These are phyloP conservation scores for Candida ovalis DNA, from an alignment of 805 yeast genomes.

Conservation along the genomic window DNA sequence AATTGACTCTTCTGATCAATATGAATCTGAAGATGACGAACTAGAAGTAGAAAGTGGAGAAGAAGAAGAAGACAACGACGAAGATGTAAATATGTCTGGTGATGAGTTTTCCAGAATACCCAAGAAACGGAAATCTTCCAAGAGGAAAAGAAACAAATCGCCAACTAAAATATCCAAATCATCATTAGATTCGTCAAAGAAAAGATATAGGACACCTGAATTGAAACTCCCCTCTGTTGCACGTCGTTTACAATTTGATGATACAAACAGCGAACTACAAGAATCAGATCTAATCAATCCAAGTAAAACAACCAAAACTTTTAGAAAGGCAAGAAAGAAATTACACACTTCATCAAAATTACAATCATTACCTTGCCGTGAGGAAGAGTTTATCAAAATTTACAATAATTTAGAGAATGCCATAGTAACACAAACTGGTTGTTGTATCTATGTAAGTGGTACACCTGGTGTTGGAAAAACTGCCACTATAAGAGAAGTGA, in stretches of 20 bases:
- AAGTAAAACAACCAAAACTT: conserved; percentile 20
- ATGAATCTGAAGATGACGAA: conserved; percentile 1
- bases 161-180: not conserved
- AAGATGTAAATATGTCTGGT: not conserved
- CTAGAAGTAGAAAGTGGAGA: too few relatives aligned
- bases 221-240: conserved; percentile 12
- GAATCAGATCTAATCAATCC: conserved; percentile 2
- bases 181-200: not conserved
- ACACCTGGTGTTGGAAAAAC: conserved; percentile 99
- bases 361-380: conserved; percentile 76
- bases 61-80: conserved; percentile 2
- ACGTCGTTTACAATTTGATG: conserved; percentile 14
- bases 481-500: conserved; percentile 84
- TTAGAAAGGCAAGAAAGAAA: conserved; percentile 37
- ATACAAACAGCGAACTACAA: conserved; percentile 4
- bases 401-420: conserved; percentile 69
- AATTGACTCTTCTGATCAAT: not conserved
- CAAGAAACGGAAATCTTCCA: conserved; percentile 2
- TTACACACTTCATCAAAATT: conserved; percentile 38
- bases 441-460: conserved; percentile 89
- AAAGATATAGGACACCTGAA: not conserved
- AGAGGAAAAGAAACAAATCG: not conserved
- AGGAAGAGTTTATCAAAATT: conserved; percentile 70
- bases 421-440: conserved; percentile 65
- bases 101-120: not conserved